Base-by-base conservation (phyloP, 768 basidiomycete species). In the Phlebiopsis flavidoalba region DNA sequence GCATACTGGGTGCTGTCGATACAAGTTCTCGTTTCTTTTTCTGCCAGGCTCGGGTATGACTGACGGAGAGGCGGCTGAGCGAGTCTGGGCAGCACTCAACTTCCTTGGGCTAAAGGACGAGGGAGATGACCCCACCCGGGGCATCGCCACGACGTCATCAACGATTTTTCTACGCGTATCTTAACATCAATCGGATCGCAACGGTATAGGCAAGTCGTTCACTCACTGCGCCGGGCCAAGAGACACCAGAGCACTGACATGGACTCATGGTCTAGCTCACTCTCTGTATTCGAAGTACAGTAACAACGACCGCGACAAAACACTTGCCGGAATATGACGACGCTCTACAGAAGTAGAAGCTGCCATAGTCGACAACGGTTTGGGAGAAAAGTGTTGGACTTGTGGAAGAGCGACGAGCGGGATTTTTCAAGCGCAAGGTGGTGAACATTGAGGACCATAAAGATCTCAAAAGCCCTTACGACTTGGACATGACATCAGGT, bases 111-210 rank as follows among this genome's bases (percentile, higher is more conserved):
- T 37, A 0, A n/a, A 50, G 59, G 1, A 60, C 64, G 0, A 47
- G 57, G 15, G 63, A 67, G 52, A 67, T 67, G 66, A 48, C n/a
- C n/a, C n/a, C n/a, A 50, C 4, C 22, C 63, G 0, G 66, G 65
- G 0, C 57, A 64, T 50, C 60, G 66, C 0, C 66, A 67, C 43
- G 68, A 70, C 46, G 33, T 61, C 15, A 60, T 67, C 58, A 65
- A 70, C 47, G n/a, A n/a, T 53, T 63, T 26, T 48, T 43, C 46
- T 40, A 50, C 53, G 47, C 36, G 21, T 65, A 64, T 54, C 56
- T 64, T 58, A 67, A 68, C 52, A 14, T 46, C 19, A 22, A 24
- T 22, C 49, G 49, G 5, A n/a, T n/a, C 19, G 4, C 8, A n/a
- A 51, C 10, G 22, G 24, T 3, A 51, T 51, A 24, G 12, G 22